A percentile compares a stretch with the other conserved stretches of the same genome.
Conservation (phyloP, 768 basidiomycete genomes). For the Hygrocybe punicea region DNA sequence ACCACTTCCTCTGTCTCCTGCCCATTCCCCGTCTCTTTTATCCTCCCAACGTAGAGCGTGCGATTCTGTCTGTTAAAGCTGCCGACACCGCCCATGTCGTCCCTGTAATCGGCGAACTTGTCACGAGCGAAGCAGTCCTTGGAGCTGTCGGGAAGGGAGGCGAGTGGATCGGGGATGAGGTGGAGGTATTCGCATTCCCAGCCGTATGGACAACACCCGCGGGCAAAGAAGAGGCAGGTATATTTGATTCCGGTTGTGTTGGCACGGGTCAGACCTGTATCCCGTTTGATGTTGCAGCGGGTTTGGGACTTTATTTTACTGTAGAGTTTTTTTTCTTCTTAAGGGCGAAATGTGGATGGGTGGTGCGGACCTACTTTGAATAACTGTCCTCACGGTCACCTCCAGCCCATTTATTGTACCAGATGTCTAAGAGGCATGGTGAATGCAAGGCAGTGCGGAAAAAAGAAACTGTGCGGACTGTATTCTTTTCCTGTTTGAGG, state of each 20-base stretch:
- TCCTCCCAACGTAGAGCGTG: constrained; percentile 90
- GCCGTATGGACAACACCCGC: constrained; percentile 97
- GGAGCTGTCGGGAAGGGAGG: constrained; percentile 79
- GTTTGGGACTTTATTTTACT: constrained; percentile 95
- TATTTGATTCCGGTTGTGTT: constrained; percentile 92
- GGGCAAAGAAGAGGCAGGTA: constrained; percentile 90
- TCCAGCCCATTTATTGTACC: constrained; percentile 99
- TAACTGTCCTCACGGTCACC: constrained; percentile 96
- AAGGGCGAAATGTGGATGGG: too few relatives aligned
- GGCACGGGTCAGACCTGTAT: constrained; percentile 91
- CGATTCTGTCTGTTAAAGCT: constrained; percentile 93
- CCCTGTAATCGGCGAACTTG: constrained; percentile 95
- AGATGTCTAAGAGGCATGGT: constrained; percentile 60
- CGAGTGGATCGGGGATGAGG: constrained; percentile 68
- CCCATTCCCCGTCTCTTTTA: constrained; percentile 86
- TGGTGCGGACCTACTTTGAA: constrained; percentile 64
- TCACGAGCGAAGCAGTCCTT: constrained; percentile 97
- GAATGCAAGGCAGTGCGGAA: constrained; percentile 9
- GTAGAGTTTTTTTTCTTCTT: constrained; percentile 12
- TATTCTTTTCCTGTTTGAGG: constrained; percentile 95
- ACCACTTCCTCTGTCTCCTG: constrained; percentile 91
- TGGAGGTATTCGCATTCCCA: constrained; percentile 98
- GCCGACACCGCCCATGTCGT: constrained; percentile 99
- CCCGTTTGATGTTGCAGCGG: constrained; percentile 81
- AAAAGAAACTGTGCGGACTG: constrained; percentile 52